These are phyloP conservation scores for Globisporangium perplexum DNA, from an alignment of 352 stramenopile genomes.

Conservation along the genomic window DNA sequence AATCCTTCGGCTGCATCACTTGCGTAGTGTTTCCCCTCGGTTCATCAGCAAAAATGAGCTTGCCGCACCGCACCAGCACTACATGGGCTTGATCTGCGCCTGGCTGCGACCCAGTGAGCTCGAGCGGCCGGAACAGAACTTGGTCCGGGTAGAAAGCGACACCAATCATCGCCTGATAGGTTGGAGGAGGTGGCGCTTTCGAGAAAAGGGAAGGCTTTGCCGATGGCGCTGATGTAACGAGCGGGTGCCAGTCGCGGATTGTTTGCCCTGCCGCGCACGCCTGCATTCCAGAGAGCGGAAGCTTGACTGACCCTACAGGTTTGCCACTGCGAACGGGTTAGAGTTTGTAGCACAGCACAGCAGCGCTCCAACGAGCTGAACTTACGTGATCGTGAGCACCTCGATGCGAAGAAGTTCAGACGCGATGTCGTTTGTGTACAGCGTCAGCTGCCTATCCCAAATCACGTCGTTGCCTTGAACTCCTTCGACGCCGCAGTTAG, in stretches of 20 bases:
- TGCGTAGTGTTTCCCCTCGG: too few species aligned
- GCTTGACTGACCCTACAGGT: constrained; percentile 27
- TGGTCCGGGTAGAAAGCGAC: constrained; percentile 27
- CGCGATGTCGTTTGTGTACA: constrained; percentile 31
- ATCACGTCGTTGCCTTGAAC: constrained; percentile 11
- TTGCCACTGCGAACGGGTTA: constrained; percentile 17
- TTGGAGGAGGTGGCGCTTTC: constrained; percentile 3
- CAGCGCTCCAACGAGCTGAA: background rate
- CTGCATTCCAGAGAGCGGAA: constrained; percentile 19
- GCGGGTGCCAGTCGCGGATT: constrained; percentile 17
- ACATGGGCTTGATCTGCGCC: background rate
- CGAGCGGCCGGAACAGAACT: constrained; percentile 8
- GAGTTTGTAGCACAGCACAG: background rate
- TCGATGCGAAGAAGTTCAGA: constrained; percentile 31
- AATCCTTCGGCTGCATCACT: too few species aligned
- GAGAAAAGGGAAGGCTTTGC: constrained; percentile 7
- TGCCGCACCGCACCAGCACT: constrained; percentile 4
- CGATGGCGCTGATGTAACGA: background rate
- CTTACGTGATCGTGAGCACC: constrained; percentile 28
- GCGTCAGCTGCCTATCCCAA: constrained; percentile 33
- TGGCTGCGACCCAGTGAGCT: background rate
- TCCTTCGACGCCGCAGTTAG: constrained; percentile 2
- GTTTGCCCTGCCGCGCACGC: constrained; percentile 8
- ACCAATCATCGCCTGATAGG: constrained; percentile 7
- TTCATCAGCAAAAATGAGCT: constrained; percentile 2